Evolutionary conservation across 306 rosid species (phyloP), one percentile per base, ranked within the genome.

Genomic region (Mimosa bimucronata): DNA sequence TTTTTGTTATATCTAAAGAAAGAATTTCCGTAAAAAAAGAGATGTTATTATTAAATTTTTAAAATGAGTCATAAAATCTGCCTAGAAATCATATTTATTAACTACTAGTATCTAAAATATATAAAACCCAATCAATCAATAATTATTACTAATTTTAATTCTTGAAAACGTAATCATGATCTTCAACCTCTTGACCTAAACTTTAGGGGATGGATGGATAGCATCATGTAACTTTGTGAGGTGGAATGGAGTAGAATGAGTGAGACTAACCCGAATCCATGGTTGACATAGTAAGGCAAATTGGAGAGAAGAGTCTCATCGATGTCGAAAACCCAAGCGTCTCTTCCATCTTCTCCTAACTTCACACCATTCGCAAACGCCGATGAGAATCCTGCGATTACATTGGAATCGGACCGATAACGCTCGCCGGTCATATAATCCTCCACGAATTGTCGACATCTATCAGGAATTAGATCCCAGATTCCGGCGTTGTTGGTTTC

Each of bases 251-350:
- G 34, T 10, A 0, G 45, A 71, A 28, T 37, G n/a, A 6, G 7
- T 45, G 18, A 40, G 50, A 8, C 85, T 68, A 75, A 94, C 98
- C 97, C 95, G 77, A 87, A 94, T 21, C 95, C 94, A 37, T 81
- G 79, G 8, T 5, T 6, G 45, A 66, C 7, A 71, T 92, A 92
- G 66, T 92, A 94, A 11, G 94, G 92, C 52, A 87, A 23, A 68
- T 92, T 94, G 18, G 98, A 87, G 0, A 94, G 86, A 44, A 92
- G 76, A 44, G 97, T 94, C 80, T 94, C 98, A 25, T 94, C 98
- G 45, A 94, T 81, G 45, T 92, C 98, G 76, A 94, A 94, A 5
- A 94, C 90, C 98, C 97, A 94, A 28, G 89, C 90, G 79, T 92
- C 95, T 70, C 73, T 88, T 37, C 95, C 92, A 23, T 85, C 88